These are phyloP conservation scores for Mycena sanguinolenta DNA, from an alignment of 768 basidiomycete species.

Conservation along the genomic window DNA sequence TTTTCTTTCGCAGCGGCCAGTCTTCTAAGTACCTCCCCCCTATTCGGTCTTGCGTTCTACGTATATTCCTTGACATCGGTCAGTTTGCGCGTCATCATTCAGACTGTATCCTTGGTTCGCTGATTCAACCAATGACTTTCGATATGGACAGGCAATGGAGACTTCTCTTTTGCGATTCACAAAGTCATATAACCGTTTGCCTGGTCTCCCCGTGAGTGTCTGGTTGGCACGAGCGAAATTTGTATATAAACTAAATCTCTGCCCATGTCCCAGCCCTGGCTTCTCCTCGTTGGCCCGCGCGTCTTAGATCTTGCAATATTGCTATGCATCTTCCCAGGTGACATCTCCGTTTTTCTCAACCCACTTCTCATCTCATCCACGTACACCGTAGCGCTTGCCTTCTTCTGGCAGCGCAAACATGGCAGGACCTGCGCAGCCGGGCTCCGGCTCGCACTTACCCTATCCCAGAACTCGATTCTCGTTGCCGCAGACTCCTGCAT, in stretches of 20 bases:
- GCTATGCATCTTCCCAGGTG: slow-evolving; percentile 24
- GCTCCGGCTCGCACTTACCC: neutral
- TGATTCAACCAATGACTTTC: no score
- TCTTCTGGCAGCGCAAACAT: neutral
- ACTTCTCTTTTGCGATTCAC: neutral
- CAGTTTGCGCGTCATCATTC: neutral
- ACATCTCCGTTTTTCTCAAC: neutral
- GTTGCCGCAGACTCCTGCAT: slow-evolving; percentile 1
- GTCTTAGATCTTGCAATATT: slow-evolving; percentile 14
- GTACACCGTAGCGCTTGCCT: slow-evolving; percentile 10
- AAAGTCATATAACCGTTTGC: neutral
- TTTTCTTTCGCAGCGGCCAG: slow-evolving; percentile 9
- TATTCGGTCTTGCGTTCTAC: slow-evolving; percentile 19
- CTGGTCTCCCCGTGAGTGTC: neutral
- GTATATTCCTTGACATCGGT: slow-evolving; percentile 16
- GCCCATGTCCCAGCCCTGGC: slow-evolving; percentile 5
- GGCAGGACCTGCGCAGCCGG: neutral
- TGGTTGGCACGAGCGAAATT: neutral
- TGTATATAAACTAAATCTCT: no score
- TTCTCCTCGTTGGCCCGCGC: slow-evolving; percentile 9
- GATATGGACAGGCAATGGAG: neutral
- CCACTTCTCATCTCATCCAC: neutral
- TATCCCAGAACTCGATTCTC: slow-evolving; percentile 26
- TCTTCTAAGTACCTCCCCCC: slow-evolving; percentile 4
- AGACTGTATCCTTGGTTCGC: no score